Evolutionary conservation across 352 stramenopile genomes (phyloP).

Genomic region (Peronosclerospora sorghi): DNA sequence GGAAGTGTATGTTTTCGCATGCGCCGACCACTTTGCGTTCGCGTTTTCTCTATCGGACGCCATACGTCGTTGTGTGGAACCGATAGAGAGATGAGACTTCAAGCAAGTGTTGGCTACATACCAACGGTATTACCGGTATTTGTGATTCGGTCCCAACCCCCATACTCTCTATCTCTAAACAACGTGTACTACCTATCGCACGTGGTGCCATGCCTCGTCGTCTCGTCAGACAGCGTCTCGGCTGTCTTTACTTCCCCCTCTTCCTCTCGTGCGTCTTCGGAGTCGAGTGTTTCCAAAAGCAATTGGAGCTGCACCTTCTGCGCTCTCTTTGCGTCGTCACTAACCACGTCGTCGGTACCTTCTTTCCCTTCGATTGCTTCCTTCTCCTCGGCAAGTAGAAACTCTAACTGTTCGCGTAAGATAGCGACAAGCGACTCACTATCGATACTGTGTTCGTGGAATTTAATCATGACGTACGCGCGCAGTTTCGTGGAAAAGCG

Average conservation of each 20-base stretch:
- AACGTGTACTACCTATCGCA: too few relatives aligned
- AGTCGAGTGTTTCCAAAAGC: conserved; percentile 28
- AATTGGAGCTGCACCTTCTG: conserved; percentile 28
- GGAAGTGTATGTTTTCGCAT: conserved; percentile 14
- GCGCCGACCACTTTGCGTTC: conserved; percentile 18
- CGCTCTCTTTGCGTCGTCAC: conserved; percentile 17
- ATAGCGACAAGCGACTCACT: conserved; percentile 29
- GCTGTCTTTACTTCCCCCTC: conserved; percentile 1
- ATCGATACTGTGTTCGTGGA: conserved; percentile 59
- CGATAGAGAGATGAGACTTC: too few relatives aligned
- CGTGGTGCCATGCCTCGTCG: too few relatives aligned
- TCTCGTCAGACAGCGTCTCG: conserved; percentile 1
- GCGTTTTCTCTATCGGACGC: conserved; percentile 18
- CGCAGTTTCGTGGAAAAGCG: conserved; percentile 48
- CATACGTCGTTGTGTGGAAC: too few relatives aligned
- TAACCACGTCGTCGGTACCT: conserved; percentile 10
- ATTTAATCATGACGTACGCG: conserved; percentile 67
- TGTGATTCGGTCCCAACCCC: neutral
- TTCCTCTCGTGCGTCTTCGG: neutral
- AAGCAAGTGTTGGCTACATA: neutral
- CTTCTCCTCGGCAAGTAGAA: conserved; percentile 22
- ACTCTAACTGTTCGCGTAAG: conserved; percentile 45
- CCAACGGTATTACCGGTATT: too few relatives aligned
- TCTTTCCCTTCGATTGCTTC: conserved; percentile 1
- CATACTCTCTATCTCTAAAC: too few relatives aligned